Conservation (phyloP, 768 basidiomycete genomes). For the Gloeophyllum trabeum region DNA sequence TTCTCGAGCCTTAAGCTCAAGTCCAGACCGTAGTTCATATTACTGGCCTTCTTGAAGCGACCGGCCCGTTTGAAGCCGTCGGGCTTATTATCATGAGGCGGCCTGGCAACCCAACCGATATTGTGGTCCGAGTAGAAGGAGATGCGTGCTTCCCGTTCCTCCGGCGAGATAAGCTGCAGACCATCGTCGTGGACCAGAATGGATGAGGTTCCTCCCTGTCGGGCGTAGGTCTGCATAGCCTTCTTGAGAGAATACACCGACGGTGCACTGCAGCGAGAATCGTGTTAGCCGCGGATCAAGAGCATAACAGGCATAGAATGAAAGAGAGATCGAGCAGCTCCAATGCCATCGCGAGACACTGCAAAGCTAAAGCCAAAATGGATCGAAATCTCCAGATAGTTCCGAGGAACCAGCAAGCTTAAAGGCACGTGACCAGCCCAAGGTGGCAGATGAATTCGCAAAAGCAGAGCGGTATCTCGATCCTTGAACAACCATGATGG, state of each 20-base stretch:
- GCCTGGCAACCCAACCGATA: slow-evolving; percentile 80
- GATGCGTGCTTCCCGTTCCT: slow-evolving; percentile 56
- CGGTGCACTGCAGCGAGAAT: slow-evolving; percentile 36
- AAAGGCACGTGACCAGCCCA: too few species aligned
- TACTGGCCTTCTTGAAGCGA: slow-evolving; percentile 89
- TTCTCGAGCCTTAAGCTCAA: slow-evolving; percentile 54
- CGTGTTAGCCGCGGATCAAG: slow-evolving; percentile 5
- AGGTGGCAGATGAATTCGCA: too few species aligned
- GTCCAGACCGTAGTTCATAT: slow-evolving; percentile 79
- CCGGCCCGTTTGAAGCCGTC: slow-evolving; percentile 76
- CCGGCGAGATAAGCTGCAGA: slow-evolving; percentile 50
- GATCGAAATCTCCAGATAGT: not conserved
- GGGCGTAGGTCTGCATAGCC: slow-evolving; percentile 85
- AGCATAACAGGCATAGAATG: too few species aligned
- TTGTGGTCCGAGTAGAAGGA: slow-evolving; percentile 67
- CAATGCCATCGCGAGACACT: too few species aligned
- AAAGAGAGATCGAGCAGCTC: too few species aligned
- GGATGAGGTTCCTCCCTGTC: slow-evolving; percentile 75
- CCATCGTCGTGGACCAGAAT: slow-evolving; percentile 84
- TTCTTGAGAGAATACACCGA: slow-evolving; percentile 72
- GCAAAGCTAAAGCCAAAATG: too few species aligned
- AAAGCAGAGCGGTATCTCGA: not conserved
- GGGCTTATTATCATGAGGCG: slow-evolving; percentile 45
- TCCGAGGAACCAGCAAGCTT: slow-evolving; percentile 1
- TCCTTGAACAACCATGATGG: too few species aligned